These are phyloP conservation scores for Claviceps arundinis DNA, from an alignment of 2,329 filamentous ascomycete species.

Conservation along the genomic window DNA sequence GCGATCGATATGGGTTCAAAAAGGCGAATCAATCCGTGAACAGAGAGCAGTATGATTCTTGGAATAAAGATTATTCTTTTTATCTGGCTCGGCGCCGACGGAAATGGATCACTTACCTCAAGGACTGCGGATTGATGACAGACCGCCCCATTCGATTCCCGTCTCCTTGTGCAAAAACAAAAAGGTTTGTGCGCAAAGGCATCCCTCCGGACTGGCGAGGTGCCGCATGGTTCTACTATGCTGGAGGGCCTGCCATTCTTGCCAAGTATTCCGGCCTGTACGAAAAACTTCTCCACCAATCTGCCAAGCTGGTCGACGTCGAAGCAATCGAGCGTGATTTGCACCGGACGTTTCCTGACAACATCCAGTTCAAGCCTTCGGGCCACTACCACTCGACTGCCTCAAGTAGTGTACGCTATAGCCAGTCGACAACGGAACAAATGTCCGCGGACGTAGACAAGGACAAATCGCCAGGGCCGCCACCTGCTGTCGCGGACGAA, in stretches of 20 bases:
- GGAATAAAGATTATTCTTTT: slow-evolving; percentile 62
- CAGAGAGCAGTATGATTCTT: slow-evolving; percentile 64
- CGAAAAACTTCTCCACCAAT: slow-evolving; percentile 49
- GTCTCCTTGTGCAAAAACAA: slow-evolving; percentile 66
- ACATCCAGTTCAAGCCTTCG: slow-evolving; percentile 70
- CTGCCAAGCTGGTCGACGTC: slow-evolving; percentile 57
- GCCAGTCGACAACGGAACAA: slow-evolving; percentile 23
- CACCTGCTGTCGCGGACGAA: slow-evolving; percentile 36
- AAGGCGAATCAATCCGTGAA: slow-evolving; percentile 73
- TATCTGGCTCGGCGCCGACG: slow-evolving; percentile 61
- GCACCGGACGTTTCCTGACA: slow-evolving; percentile 89
- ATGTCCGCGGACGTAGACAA: slow-evolving; percentile 21
- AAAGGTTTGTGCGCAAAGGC: slow-evolving; percentile 82
- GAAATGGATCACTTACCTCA: slow-evolving; percentile 73
- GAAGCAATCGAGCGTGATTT: slow-evolving; percentile 91
- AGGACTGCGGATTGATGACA: slow-evolving; percentile 60
- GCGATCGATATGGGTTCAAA: slow-evolving; percentile 86
- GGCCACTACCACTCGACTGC: slow-evolving; percentile 18
- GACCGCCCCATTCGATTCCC: slow-evolving; percentile 67
- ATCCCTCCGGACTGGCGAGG: slow-evolving; percentile 89
- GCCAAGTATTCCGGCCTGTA: slow-evolving; percentile 68
- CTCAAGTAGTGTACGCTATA: slow-evolving; percentile 19
- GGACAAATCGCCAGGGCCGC: slow-evolving; percentile 14
- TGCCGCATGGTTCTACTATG: slow-evolving; percentile 96
- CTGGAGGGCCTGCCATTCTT: slow-evolving; percentile 69